phyloP scores from a whole-genome alignment of 441 rosid genomes.

The Manihot esculenta region DNA sequence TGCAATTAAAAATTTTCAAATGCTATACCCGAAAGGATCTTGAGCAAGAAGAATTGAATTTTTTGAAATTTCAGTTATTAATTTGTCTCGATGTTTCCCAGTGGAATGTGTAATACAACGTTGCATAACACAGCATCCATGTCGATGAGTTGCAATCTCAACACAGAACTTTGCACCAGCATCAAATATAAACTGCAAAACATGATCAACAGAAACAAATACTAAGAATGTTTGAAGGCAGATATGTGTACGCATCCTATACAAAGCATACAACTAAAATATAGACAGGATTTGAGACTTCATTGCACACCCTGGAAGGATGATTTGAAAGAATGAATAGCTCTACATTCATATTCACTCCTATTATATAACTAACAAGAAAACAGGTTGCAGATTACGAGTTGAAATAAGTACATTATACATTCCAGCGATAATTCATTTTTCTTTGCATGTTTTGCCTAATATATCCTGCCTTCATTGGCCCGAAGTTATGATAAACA shows the following conservation, averaged over 20 bases:
- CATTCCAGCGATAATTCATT: not conserved
- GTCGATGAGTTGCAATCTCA: constrained; percentile 73
- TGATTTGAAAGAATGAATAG: not conserved
- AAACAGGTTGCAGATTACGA: not conserved
- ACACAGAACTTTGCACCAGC: constrained; percentile 64
- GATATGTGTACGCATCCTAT: not conserved
- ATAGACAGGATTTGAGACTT: not conserved
- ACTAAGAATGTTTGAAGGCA: constrained; percentile 10
- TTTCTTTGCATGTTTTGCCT: not conserved
- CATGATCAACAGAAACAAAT: constrained; percentile 7
- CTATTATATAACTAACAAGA: not conserved
- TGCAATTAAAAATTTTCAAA: not conserved
- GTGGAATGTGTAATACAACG: constrained; percentile 56
- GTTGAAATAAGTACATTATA: not conserved
- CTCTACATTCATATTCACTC: not conserved
- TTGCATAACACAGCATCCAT: constrained; percentile 85
- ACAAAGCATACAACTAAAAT: not conserved
- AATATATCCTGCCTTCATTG: not conserved
- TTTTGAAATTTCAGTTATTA: constrained; percentile 51
- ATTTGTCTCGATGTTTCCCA: constrained; percentile 48
- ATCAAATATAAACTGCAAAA: constrained; percentile 63
- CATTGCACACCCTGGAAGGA: not conserved
- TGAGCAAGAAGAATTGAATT: constrained; percentile 66
- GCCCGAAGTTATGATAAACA: not conserved
- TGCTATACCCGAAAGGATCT: constrained; percentile 75